Percentiles rank a stretch among this genome's conserved stretches.
Evolutionary conservation across 306 rosid species (phyloP).

Genomic region (Castanea crenata): DNA sequence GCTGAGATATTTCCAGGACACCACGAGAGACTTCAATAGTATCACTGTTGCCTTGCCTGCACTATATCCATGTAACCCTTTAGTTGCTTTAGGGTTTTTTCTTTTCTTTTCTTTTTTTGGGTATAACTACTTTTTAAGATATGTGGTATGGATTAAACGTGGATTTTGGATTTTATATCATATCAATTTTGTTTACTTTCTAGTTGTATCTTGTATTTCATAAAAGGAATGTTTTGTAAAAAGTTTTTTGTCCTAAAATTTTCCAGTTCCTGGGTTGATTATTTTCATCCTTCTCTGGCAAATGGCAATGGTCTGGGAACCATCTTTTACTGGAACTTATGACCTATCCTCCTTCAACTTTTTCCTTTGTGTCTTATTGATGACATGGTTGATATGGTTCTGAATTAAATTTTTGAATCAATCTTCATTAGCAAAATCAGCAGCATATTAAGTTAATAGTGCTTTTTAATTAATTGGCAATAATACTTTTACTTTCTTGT

Average conservation of each 20-base stretch:
- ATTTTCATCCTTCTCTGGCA: background rate
- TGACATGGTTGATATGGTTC: background rate
- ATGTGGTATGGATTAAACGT: background rate
- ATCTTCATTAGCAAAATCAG: background rate
- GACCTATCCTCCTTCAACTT: background rate
- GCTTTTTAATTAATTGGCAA: background rate
- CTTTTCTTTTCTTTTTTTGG: background rate
- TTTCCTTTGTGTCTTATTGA: background rate
- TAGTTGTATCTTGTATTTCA: background rate
- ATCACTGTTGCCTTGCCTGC: conserved; percentile 65
- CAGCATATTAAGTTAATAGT: background rate
- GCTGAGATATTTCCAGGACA: conserved; percentile 72
- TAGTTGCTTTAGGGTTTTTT: background rate
- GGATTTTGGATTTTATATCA: background rate
- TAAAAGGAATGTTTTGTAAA: background rate
- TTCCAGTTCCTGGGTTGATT: background rate
- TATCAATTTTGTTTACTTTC: background rate
- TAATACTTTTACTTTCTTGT: background rate
- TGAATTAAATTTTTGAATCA: background rate
- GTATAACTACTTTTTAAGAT: background rate
- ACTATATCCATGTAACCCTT: conserved; percentile 54
- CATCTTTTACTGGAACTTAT: background rate
- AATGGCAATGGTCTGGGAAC: background rate
- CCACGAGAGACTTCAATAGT: conserved; percentile 49
- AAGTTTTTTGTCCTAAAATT: background rate